Percentiles rank a stretch among this genome's conserved stretches.
phyloP scores from a whole-genome alignment of 1,139 yeast genomes.

The Scheffersomyces insectosa region DNA sequence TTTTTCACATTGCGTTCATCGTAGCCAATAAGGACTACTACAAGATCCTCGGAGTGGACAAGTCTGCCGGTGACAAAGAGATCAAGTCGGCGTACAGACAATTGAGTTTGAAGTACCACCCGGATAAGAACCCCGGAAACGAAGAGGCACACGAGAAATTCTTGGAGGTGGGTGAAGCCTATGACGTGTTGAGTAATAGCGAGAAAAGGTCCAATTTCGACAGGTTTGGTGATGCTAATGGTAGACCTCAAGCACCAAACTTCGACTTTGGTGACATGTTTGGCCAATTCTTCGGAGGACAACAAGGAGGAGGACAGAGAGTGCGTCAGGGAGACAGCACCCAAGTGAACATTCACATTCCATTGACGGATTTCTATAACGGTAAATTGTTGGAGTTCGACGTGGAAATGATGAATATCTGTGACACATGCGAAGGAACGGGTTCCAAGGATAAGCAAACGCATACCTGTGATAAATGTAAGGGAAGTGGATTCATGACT shows the following conservation, averaged over 20 bases:
- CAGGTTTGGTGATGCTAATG: constrained; percentile 80
- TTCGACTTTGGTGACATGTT: constrained; percentile 62
- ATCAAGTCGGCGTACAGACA: constrained; percentile 86
- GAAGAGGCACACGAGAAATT: constrained; percentile 84
- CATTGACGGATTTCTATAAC: constrained; percentile 64
- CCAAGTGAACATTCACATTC: constrained; percentile 54
- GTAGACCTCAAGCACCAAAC: constrained; percentile 42
- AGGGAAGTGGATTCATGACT: constrained; percentile 72
- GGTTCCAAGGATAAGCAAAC: constrained; percentile 80
- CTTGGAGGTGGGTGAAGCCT: constrained; percentile 91
- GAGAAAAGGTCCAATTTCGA: constrained; percentile 77
- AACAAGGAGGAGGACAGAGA: constrained; percentile 41
- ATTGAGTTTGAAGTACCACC: constrained; percentile 86
- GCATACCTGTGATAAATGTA: constrained; percentile 65
- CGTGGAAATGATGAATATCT: constrained; percentile 71
- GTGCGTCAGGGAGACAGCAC: constrained; percentile 62
- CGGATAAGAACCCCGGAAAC: constrained; percentile 79
- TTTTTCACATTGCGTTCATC: constrained; percentile 15
- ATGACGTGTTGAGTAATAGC: constrained; percentile 78
- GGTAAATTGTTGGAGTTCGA: constrained; percentile 66
- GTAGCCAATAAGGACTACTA: constrained; percentile 29
- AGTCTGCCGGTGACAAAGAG: constrained; percentile 73
- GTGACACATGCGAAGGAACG: constrained; percentile 76
- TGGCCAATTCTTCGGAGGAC: constrained; percentile 74
- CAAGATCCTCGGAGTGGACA: constrained; percentile 62